Evolutionary conservation across 495 filamentous ascomycete genomes (phyloP), one percentile per base, ranked within the genome.

Genomic region (Delitschia confertaspora): DNA sequence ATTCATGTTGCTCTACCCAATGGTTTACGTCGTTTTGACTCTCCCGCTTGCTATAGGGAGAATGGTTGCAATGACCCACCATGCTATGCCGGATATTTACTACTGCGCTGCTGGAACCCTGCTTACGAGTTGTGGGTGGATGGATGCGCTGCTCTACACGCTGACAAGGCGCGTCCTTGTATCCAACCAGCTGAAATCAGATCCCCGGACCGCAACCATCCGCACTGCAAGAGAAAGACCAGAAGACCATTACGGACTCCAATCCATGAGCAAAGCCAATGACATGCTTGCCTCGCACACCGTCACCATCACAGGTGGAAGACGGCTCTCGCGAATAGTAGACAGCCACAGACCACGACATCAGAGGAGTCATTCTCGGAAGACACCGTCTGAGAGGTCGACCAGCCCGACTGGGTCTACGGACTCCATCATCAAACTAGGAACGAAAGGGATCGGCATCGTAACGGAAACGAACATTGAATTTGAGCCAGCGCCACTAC

Each of bases 1-100:
- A 54, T 67, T 79, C 70, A 72, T 88, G 83, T 69, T 85, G 19
- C 70, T 85, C 38, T 88, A 88, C 54, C 81, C 83, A 0, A 62
- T 82, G 37, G 79, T 83, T 42, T 88, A 86, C 57, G 68, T 83
- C 23, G 52, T 83, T 14, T 77, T 81, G 45, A 86, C 80, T 1
- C 68, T 80, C 2, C 83, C 83, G 0, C 69, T 88, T 3, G 83
- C 82, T 5, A 67, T 75, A 0, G 78, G 78, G 18, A 79, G 82
- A 55, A 78, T 86, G 65, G 68, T 73, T 18, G 71, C 71, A 3
- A 80, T 83, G 59, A 68, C 73, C 4, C 74, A 76, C 17, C 60
- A 60, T 27, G 44, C 65, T 0, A 71, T 79, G 0, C 68, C 68
- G 13, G 53, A 80, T 11, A 59, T 61, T 0, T 84, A 79, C 51